Conservation (phyloP, 495 filamentous ascomycete species). For the Hyaloscypha finlandica region DNA sequence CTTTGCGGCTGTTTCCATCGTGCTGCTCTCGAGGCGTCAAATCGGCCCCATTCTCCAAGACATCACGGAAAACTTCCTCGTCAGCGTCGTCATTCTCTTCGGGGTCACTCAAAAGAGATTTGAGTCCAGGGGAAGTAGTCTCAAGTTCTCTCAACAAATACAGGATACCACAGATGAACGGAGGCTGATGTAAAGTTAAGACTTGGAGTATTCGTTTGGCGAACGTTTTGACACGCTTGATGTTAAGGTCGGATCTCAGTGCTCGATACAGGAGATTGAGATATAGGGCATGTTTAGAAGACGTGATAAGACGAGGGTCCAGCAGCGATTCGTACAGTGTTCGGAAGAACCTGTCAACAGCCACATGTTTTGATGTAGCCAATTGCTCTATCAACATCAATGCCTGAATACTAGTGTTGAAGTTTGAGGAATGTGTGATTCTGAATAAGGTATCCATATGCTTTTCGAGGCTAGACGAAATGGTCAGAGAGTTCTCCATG, state of each 20-base stretch:
- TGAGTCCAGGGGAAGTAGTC: slow-evolving; percentile 70
- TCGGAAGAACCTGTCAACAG: slow-evolving; percentile 87
- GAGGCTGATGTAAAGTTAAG: slow-evolving; percentile 81
- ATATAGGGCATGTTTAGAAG: slow-evolving; percentile 94
- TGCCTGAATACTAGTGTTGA: slow-evolving; percentile 97
- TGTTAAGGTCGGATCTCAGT: slow-evolving; percentile 81
- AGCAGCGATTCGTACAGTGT: slow-evolving; percentile 94
- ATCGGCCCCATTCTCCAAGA: slow-evolving; percentile 47
- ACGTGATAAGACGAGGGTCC: slow-evolving; percentile 81
- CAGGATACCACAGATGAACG: slow-evolving; percentile 87
- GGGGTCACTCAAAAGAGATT: slow-evolving; percentile 69
- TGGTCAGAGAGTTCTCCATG: neutral
- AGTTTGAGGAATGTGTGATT: slow-evolving; percentile 96
- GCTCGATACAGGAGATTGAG: slow-evolving; percentile 88
- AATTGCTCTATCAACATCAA: slow-evolving; percentile 95
- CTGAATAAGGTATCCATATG: slow-evolving; percentile 92
- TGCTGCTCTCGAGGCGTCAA: slow-evolving; percentile 25
- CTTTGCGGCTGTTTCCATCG: slow-evolving; percentile 7
- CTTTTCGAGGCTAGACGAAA: slow-evolving; percentile 58
- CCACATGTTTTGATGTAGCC: slow-evolving; percentile 70
- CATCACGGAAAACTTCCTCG: slow-evolving; percentile 69
- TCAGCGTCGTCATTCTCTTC: slow-evolving; percentile 68
- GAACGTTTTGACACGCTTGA: slow-evolving; percentile 91
- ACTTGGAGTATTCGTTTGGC: slow-evolving; percentile 90
- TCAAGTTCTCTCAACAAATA: slow-evolving; percentile 85